Evolutionary conservation across 169 alveolate genomes (phyloP).

Genomic region (Eimeria falciformis): DNA sequence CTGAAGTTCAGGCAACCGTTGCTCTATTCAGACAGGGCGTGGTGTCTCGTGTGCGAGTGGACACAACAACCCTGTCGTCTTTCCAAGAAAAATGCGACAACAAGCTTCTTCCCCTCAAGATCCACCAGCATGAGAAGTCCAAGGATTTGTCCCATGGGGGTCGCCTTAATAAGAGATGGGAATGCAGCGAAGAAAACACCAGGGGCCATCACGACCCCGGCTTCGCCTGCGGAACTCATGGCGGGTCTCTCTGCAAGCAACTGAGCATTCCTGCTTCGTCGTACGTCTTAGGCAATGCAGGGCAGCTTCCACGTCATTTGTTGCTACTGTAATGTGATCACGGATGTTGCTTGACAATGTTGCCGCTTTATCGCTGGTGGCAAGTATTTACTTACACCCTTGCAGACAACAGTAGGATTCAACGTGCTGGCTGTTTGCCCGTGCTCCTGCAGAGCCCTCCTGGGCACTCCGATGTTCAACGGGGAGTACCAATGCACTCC

Average conservation of each 20-base stretch:
- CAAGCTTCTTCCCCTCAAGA: not conserved
- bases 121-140: not conserved
- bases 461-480: slow-evolving; percentile 4
- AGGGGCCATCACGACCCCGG: slow-evolving; percentile 64
- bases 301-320: too few species aligned
- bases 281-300: slow-evolving; percentile 6
- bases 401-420: not conserved
- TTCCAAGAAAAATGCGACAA: not conserved
- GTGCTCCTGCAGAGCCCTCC: slow-evolving; percentile 40
- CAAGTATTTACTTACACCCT: not conserved
- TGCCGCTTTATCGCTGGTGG: not conserved
- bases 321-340: too few species aligned
- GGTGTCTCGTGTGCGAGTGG: slow-evolving; percentile 32
- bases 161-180: not conserved
- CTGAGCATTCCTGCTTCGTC: slow-evolving; percentile 26
- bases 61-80: not conserved
- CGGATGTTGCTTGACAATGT: not conserved
- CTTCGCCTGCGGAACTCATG: slow-evolving; percentile 48
- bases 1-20: slow-evolving; percentile 16
- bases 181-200: slow-evolving; percentile 2
- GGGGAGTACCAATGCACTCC: slow-evolving; percentile 63
- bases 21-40: not conserved
- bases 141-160: not conserved
- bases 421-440: not conserved
- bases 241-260: slow-evolving; percentile 8